Base-by-base conservation (phyloP, 768 basidiomycete genomes). In the Mycena galopus region DNA sequence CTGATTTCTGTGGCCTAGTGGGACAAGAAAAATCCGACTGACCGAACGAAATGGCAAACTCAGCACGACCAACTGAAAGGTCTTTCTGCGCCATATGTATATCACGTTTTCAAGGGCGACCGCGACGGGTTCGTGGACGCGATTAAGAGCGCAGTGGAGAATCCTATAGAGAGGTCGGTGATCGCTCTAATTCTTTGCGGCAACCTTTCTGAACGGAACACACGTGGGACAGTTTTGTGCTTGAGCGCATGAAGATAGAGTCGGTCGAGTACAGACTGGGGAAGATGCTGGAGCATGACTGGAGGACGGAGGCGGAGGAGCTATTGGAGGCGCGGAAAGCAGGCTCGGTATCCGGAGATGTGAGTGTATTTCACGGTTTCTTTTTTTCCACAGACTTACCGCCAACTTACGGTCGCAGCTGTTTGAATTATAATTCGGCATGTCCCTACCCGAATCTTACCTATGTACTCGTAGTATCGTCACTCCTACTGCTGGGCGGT, bases 81-180 rank as follows among this genome's bases (percentile, higher is more conserved):
- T 17, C 78, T 78, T 30, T 80, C 78, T 23, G 79, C 80, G 29
- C 83, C 83, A 74, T 82, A 80, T 53, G 82, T 83, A 4, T 83
- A 83, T 56, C 73, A 83, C 64, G 81, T 83, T 4, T 76, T 78
- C 62, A 65, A 73, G 3, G 72, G 76, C 27, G 76, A 83, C 63
- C 78, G 74, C 39, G 73, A 77, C 0, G 81, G 78, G 4, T 80
- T 83, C 59, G 66, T 79, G 19, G 63, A 78, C 4, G 82, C 82
- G 0, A 73, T 82, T 14, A 62, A 74, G 64, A 62, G 68, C 10
- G 82, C 82, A 4, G 65, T 76, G 1, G 71, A 63, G 8, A 79
- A 79, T 8, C 81, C 81, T 2, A 83, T 84, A 25, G 70, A 77
- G 11, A 81, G 81, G 81, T 80, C 42, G 4, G 72, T 64, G 32